Conservation (phyloP, 345 rosid species). For the Eucalyptus cloeziana region DNA sequence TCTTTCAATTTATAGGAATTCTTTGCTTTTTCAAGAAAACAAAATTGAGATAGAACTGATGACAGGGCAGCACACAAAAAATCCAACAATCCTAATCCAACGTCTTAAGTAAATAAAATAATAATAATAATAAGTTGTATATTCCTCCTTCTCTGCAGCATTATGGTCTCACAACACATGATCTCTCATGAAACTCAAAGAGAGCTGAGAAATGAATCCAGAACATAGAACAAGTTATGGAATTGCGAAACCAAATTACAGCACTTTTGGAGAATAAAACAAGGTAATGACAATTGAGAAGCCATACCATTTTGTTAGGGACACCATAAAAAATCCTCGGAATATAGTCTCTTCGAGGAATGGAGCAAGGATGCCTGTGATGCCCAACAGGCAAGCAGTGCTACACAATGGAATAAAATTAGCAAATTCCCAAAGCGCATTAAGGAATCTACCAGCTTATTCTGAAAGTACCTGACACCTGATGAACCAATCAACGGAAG, state of each 20-base stretch:
- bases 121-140: neutral
- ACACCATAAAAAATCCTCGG: conserved; percentile 93
- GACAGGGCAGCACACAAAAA: neutral
- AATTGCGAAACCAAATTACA: neutral
- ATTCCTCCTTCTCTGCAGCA: neutral
- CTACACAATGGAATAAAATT: conserved; percentile 6
- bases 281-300: neutral
- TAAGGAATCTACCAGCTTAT: neutral
- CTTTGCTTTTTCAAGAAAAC: neutral
- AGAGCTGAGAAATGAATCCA: neutral
- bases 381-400: conserved; percentile 80
- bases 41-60: neutral
- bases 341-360: conserved; percentile 88
- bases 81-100: neutral
- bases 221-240: neutral
- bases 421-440: neutral
- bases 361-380: conserved; percentile 90
- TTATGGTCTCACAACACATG: neutral
- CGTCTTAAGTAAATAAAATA: neutral
- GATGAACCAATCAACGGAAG: conserved; percentile 75
- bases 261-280: neutral
- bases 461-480: conserved; percentile 29
- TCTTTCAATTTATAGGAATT: neutral
- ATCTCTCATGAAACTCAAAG: neutral
- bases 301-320: conserved; percentile 81